Evolutionary conservation across 225 moss, liverwort and hornwort species (phyloP), one percentile per base, ranked within the genome.

Genomic region (Straminergon stramineum): DNA sequence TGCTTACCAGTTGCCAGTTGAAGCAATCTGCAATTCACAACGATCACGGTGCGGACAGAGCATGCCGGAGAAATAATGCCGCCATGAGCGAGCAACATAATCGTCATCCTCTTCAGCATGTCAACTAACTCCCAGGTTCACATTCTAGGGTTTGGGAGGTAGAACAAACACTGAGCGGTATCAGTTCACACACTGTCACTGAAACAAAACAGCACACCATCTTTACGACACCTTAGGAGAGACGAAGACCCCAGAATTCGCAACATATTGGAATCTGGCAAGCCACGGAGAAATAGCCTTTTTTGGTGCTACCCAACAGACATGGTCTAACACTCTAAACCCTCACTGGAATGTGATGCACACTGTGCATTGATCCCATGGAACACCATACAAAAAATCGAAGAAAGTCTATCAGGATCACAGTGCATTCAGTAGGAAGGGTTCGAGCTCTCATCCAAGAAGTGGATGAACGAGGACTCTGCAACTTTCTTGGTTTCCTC

Each of bases 21-120:
- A 87, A 74, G 56, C 65, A 87, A 62, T 83, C 66, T 68, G 57
- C 79, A 45, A 53, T 89, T 52, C 83, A 83, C 78, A 75, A 28
- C 89, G 52, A 84, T 35, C 75, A 32, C 79, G 30, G 56, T 87
- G 65, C 65, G 41, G 17, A 79, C 51, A 51, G 86, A 86, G 84
- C 71, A 87, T 65, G 82, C 74, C 61, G 89, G 35, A 77, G 71
- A 67, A 34, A 79, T 21, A 51, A 88, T 82, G 66, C 65, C 63
- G 76, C 91, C 90, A 61, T 88, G 87, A 45, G 89, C 77, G 34
- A 92, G 89, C 86, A 91, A 75, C 77, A 79, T 24, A 45, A 83
- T 79, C 62, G 93, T 85, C 94, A 92, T 90, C 82, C 83, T 92
- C 91, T 88, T 91, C 87, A 93, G 89, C 94, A 94, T 94, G 27